Evolutionary conservation across 768 basidiomycete genomes (phyloP).

Genomic region (Leucogyrophana mollusca): DNA sequence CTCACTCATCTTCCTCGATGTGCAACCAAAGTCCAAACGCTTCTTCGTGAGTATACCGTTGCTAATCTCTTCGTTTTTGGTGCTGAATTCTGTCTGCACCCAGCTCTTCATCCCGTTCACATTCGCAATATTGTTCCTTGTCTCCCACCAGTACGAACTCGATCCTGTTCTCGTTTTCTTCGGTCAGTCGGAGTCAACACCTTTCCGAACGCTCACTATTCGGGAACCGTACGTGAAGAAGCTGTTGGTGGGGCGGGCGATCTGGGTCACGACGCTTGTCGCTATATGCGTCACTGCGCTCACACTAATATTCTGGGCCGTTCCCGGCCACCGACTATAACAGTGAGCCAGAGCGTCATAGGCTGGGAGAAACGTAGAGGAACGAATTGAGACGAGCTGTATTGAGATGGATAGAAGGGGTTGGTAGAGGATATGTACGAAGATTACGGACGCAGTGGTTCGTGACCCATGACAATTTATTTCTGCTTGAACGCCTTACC

Average conservation of each 20-base stretch:
- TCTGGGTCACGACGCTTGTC: slow-evolving; percentile 87
- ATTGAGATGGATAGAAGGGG: background rate
- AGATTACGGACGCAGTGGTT: slow-evolving; percentile 1
- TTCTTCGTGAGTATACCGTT: slow-evolving; percentile 77
- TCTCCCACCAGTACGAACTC: slow-evolving; percentile 96
- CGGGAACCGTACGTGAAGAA: slow-evolving; percentile 94
- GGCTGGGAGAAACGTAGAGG: background rate
- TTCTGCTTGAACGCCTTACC: slow-evolving; percentile 4
- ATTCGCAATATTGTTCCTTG: slow-evolving; percentile 83
- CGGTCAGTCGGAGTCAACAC: slow-evolving; percentile 93
- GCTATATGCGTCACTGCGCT: slow-evolving; percentile 73
- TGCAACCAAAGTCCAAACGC: slow-evolving; percentile 86
- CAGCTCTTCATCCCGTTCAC: slow-evolving; percentile 95
- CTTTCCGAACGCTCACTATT: slow-evolving; percentile 90
- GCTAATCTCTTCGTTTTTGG: background rate
- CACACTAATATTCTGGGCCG: slow-evolving; percentile 93
- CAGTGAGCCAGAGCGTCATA: background rate
- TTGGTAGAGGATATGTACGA: slow-evolving; percentile 5
- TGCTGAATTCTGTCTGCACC: slow-evolving; percentile 3
- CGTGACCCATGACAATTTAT: background rate
- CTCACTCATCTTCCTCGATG: slow-evolving; percentile 90
- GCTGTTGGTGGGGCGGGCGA: slow-evolving; percentile 82
- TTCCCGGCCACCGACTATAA: slow-evolving; percentile 89
- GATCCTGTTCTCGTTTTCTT: slow-evolving; percentile 95
- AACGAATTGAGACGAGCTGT: background rate